phyloP scores from a whole-genome alignment of 2,329 filamentous ascomycete genomes.

The Colletotrichum lupini region DNA sequence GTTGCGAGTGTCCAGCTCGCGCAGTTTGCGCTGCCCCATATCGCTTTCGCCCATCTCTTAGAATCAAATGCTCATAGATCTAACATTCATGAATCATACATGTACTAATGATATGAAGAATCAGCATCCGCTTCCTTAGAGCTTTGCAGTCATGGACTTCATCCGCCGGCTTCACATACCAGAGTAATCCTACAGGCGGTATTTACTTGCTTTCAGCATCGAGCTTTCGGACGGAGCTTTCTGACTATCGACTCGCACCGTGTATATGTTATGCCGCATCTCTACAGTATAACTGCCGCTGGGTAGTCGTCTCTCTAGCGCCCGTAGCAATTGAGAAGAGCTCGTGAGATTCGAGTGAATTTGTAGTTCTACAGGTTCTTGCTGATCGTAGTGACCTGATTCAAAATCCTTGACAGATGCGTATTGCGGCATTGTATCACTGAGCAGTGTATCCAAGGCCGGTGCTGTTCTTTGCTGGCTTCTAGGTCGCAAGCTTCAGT shows the following conservation, averaged over 20 bases:
- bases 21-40: background rate
- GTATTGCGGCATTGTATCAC: background rate
- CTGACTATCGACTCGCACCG: background rate
- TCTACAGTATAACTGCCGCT: background rate
- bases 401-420: background rate
- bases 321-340: background rate
- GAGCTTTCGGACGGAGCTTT: background rate
- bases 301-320: background rate
- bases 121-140: background rate
- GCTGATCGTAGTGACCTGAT: background rate
- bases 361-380: background rate
- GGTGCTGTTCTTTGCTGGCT: background rate
- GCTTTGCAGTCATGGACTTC: background rate
- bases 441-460: background rate
- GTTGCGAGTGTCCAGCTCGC: background rate
- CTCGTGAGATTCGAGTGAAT: slow-evolving; percentile 1
- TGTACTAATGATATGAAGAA: background rate
- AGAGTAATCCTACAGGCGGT: background rate
- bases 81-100: background rate
- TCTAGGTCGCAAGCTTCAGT: background rate
- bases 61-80: background rate
- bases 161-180: background rate
- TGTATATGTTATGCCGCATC: background rate
- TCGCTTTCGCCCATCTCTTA: background rate
- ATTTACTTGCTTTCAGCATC: background rate